Evolutionary conservation across 2,329 filamentous ascomycete genomes (phyloP).

Genomic region (Trichophyton verrucosum): DNA sequence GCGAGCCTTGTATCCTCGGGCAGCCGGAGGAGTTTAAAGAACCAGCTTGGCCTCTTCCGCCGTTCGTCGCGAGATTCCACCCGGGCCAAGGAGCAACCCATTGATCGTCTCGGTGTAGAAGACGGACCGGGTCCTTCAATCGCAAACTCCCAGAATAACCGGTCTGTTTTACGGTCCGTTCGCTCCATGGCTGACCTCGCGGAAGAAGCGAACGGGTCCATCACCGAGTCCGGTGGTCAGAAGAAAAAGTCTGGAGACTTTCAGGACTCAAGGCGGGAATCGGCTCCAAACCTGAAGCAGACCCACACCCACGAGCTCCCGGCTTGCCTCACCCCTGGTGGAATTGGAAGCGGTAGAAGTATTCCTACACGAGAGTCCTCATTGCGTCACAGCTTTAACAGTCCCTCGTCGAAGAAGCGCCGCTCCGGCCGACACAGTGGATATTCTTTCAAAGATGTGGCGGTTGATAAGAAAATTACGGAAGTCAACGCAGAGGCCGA

Average conservation of each 20-base stretch:
- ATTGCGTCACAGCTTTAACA: slow-evolving; percentile 43
- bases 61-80: slow-evolving; percentile 27
- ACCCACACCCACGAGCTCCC: slow-evolving; percentile 19
- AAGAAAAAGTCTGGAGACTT: not conserved
- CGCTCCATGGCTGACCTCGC: slow-evolving; percentile 33
- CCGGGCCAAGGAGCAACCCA: slow-evolving; percentile 23
- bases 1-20: slow-evolving; percentile 30
- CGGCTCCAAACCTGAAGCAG: slow-evolving; percentile 26
- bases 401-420: slow-evolving; percentile 42
- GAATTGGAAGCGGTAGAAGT: slow-evolving; percentile 37
- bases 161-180: slow-evolving; percentile 29
- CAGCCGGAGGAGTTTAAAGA: slow-evolving; percentile 29
- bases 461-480: slow-evolving; percentile 28
- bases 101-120: slow-evolving; percentile 21
- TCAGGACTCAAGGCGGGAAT: slow-evolving; percentile 10
- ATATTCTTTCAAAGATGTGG: slow-evolving; percentile 28
- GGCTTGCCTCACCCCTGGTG: slow-evolving; percentile 20
- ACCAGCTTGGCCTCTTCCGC: slow-evolving; percentile 23
- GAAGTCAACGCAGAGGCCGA: slow-evolving; percentile 37
- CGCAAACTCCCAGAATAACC: slow-evolving; percentile 23
- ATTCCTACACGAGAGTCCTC: slow-evolving; percentile 61
- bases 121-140: slow-evolving; percentile 23
- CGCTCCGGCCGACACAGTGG: slow-evolving; percentile 38
- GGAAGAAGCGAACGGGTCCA: slow-evolving; percentile 21
- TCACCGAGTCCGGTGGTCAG: not conserved